phyloP scores from a whole-genome alignment of 1,284 basidiomycete species.

The Sporisorium sorghi region DNA sequence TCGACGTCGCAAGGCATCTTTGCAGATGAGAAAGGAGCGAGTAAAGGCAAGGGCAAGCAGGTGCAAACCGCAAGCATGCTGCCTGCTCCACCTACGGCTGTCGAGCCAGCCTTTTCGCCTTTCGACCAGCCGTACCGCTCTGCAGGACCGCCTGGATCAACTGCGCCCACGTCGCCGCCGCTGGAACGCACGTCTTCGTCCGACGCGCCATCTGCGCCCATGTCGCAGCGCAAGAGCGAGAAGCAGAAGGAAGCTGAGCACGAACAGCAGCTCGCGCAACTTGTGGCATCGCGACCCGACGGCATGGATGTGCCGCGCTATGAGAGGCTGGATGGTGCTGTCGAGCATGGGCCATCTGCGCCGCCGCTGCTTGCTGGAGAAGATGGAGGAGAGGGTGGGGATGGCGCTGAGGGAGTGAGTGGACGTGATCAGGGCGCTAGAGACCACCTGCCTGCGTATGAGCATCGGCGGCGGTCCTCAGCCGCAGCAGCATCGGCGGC shows the following conservation, averaged over 20 bases:
- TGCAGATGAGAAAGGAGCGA: neutral
- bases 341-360: constrained; percentile 1
- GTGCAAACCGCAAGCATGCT: constrained; percentile 15
- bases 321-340: constrained; percentile 9
- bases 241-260: constrained; percentile 48
- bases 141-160: constrained; percentile 14
- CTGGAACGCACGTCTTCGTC: neutral
- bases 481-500: neutral
- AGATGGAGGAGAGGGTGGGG: neutral
- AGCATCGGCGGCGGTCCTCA: constrained; percentile 4
- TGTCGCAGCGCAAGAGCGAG: constrained; percentile 32
- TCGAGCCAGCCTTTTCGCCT: constrained; percentile 49
- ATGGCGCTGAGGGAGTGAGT: neutral
- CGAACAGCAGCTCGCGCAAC: constrained; percentile 31
- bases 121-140: constrained; percentile 56
- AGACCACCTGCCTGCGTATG: constrained; percentile 23
- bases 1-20: neutral
- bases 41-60: constrained; percentile 28
- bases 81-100: constrained; percentile 45
- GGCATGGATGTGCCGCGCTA: constrained; percentile 33
- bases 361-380: constrained; percentile 21
- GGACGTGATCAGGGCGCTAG: neutral
- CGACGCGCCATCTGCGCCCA: neutral
- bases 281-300: constrained; percentile 34
- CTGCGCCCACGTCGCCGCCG: constrained; percentile 2